These are phyloP conservation scores for Chrysanthemum makinoi DNA, from an alignment of 129 eudicot species.

Conservation along the genomic window DNA sequence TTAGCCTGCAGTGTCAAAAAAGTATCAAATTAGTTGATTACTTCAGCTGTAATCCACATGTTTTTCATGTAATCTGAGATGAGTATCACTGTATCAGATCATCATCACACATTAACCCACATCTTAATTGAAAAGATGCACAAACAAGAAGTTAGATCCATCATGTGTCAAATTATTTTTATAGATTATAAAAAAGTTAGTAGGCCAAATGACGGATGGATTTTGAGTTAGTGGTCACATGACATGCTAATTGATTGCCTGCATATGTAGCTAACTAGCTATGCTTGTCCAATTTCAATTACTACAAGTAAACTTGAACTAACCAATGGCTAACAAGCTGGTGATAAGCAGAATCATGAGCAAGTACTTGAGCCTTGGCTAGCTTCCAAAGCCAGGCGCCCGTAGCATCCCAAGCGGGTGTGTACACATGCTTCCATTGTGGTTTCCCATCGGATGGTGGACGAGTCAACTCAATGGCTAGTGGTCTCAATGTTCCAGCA, in stretches of 20 bases:
- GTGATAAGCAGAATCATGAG: constrained; percentile 79
- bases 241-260: too few species aligned
- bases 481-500: constrained; percentile 46
- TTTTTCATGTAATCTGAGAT: too few species aligned
- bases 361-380: constrained; percentile 76
- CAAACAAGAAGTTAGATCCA: not conserved
- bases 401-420: constrained; percentile 54
- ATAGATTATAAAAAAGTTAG: too few species aligned
- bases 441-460: constrained; percentile 62
- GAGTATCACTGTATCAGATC: too few species aligned
- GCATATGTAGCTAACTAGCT: too few species aligned
- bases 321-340: constrained; percentile 82
- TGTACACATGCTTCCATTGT: constrained; percentile 62
- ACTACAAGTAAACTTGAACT: not conserved
- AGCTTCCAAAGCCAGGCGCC: constrained; percentile 76
- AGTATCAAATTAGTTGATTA: not conserved
- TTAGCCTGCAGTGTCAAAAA: constrained; percentile 46
- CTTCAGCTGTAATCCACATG: not conserved
- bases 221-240: too few species aligned
- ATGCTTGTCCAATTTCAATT: too few species aligned
- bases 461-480: constrained; percentile 81
- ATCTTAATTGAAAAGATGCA: not conserved
- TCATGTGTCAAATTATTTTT: too few species aligned
- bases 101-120: not conserved
- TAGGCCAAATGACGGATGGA: too few species aligned